Conservation (phyloP, 768 basidiomycete genomes). For the Tulasnella sp. region DNA sequence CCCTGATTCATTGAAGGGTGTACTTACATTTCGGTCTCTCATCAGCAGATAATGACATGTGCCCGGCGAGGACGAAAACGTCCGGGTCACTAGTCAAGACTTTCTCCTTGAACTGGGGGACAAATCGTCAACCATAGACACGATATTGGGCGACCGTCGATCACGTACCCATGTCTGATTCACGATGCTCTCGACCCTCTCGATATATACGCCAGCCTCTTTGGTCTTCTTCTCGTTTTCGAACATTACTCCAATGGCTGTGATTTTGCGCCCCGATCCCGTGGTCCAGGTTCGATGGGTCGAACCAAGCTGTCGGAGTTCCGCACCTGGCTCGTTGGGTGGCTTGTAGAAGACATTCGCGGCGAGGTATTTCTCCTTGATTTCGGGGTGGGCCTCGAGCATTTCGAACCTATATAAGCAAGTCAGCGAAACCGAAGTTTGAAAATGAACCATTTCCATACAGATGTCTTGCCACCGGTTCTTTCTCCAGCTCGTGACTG, state of each 20-base stretch:
- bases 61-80: conserved; percentile 1
- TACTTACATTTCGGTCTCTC: conserved; percentile 11
- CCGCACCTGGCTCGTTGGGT: not conserved
- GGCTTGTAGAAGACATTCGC: conserved; percentile 24
- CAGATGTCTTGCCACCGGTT: conserved; percentile 11
- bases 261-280: not conserved
- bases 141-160: not conserved
- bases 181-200: not conserved
- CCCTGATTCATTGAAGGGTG: not conserved
- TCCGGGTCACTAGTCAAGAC: conserved; percentile 8
- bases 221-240: not conserved
- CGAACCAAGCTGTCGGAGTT: not conserved
- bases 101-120: not conserved
- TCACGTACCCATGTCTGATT: conserved; percentile 2
- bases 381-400: conserved; percentile 1
- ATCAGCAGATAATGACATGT: not conserved
- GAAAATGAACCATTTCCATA: not conserved
- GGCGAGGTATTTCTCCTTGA: conserved; percentile 18
- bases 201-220: not conserved
- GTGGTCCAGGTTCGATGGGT: conserved; percentile 17
- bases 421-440: not conserved
- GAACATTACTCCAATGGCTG: conserved; percentile 17
- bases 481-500: conserved; percentile 29
- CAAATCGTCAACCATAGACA: not conserved
- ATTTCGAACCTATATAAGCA: not conserved